phyloP scores from a whole-genome alignment of 345 rosid genomes.

The Linum tenue region DNA sequence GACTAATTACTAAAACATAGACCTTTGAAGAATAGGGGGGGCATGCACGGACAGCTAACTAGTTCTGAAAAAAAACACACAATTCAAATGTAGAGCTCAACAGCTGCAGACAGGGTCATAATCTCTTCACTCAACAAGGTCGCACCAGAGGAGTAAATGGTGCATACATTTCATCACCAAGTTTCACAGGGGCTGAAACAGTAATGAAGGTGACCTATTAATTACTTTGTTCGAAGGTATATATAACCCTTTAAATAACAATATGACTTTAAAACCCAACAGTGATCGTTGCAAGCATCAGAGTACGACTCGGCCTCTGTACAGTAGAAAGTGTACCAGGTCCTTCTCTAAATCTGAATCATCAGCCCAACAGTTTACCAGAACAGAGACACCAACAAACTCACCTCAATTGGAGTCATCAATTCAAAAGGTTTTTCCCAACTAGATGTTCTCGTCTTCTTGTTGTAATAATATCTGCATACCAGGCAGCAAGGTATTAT shows the following conservation, averaged over 20 bases:
- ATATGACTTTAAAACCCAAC: background rate
- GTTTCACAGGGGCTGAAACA: background rate
- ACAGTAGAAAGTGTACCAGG: conserved; percentile 6
- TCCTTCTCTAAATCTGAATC: conserved; percentile 9
- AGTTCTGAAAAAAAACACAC: background rate
- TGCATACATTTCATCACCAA: background rate
- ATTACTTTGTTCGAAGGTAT: background rate
- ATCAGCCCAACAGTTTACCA: background rate
- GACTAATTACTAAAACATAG: conserved; percentile 10
- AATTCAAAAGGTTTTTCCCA: conserved; percentile 95
- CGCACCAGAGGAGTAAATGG: background rate
- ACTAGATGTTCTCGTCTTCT: conserved; percentile 60
- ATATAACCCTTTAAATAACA: conserved; percentile 5
- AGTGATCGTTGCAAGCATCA: conserved; percentile 7
- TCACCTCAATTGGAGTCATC: conserved; percentile 92
- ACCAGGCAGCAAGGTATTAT: conserved; percentile 9
- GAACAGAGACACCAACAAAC: conserved; percentile 9
- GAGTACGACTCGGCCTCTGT: conserved; percentile 5
- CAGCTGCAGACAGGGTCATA: background rate
- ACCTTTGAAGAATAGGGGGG: background rate
- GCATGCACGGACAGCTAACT: conserved; percentile 4
- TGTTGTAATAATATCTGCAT: conserved; percentile 78
- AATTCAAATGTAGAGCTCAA: background rate
- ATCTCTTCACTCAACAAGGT: background rate
- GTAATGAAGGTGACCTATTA: background rate